These are phyloP conservation scores for Solanum hybrid DNA, from an alignment of 305 asterid species.

Conservation along the genomic window DNA sequence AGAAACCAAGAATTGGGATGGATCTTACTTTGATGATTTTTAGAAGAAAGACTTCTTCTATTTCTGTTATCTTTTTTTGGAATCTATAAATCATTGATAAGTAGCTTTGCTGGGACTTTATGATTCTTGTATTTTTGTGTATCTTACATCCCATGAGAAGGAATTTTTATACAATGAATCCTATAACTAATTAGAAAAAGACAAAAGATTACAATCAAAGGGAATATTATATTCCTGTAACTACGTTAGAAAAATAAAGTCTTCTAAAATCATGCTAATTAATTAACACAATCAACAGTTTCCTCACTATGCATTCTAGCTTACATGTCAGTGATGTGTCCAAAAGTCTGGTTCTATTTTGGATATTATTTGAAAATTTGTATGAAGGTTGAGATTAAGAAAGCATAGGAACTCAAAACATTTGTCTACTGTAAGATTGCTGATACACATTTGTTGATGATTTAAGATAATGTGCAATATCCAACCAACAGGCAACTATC, in stretches of 20 bases:
- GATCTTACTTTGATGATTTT: neutral
- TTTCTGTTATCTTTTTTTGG: neutral
- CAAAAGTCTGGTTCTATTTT: neutral
- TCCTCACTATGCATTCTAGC: neutral
- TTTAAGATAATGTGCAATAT: neutral
- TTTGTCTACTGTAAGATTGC: neutral
- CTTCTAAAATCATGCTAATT: neutral
- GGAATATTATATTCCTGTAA: neutral
- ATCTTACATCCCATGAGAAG: neutral
- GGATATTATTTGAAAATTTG: neutral
- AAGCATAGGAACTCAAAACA: neutral
- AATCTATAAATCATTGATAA: neutral
- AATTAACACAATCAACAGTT: neutral
- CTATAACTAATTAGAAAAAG: neutral
- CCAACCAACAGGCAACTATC: neutral
- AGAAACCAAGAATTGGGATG: neutral
- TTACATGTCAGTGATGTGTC: neutral
- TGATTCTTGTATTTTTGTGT: neutral
- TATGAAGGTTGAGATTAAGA: neutral
- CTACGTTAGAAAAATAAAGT: neutral
- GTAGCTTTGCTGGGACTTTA: neutral
- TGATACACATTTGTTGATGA: neutral
- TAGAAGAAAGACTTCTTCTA: neutral
- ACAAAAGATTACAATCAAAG: neutral
- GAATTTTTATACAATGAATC: neutral